Percentiles rank a stretch among this genome's conserved stretches.
These are phyloP conservation scores for Candida berthetii DNA, from an alignment of 805 yeast species.

Conservation along the genomic window DNA sequence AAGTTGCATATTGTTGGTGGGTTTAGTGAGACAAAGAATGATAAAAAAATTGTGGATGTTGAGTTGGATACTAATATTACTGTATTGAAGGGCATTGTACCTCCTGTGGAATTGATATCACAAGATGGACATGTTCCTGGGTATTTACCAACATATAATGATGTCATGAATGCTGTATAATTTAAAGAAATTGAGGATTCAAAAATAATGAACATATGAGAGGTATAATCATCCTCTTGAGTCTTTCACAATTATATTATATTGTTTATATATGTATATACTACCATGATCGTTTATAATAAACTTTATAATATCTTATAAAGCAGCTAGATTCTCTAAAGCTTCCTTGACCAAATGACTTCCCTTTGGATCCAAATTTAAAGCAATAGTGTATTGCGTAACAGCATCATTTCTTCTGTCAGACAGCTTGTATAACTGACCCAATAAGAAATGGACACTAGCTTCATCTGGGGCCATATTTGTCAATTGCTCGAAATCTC, in stretches of 20 bases:
- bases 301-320: not conserved
- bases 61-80: constrained; percentile 1
- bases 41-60: not conserved
- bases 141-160: constrained; percentile 7
- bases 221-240: no score
- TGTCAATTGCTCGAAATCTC: constrained; percentile 65
- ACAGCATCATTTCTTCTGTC: constrained; percentile 74
- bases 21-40: constrained; percentile 6
- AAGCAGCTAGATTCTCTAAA: constrained; percentile 40
- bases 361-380: constrained; percentile 90
- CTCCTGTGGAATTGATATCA: not conserved
- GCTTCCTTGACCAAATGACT: constrained; percentile 82
- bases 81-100: constrained; percentile 7
- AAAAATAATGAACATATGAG: no score
- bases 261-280: no score
- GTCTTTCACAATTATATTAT: no score
- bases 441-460: constrained; percentile 83
- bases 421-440: constrained; percentile 75
- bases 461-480: constrained; percentile 92
- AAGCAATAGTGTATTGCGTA: constrained; percentile 79
- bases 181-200: not conserved
- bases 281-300: no score
- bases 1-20: constrained; percentile 27
- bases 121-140: not conserved
- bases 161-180: not conserved